Evolutionary conservation across 768 basidiomycete species (phyloP), one percentile per base, ranked within the genome.

Genomic region (Calocybe gangraenosa): DNA sequence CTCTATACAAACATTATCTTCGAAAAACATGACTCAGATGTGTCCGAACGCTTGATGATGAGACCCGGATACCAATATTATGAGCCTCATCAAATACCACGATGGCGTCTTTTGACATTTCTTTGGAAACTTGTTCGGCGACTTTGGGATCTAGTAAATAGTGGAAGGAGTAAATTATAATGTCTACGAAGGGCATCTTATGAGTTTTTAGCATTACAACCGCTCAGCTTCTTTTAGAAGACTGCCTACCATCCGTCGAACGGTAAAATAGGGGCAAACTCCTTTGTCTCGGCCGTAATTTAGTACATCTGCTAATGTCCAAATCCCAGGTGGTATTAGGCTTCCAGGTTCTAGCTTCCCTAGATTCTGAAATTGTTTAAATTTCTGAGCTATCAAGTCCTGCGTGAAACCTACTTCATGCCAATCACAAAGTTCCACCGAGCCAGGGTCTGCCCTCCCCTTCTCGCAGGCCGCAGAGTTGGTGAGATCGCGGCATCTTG

Each of bases 11-110:
- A 99, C 96, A 62, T 99, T 99, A 60, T 99, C 95, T 98, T 40
- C 2, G 9, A 19, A 15, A 20, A 21, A 25, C 37, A 42, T 80
- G 79, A 23, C 45, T 10, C 34, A 17, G 34, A 58, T 33, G 18
- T 39, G 23, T 2, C 18, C 10, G 9, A 19, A 28, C 33, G 19
- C 11, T 20, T 19, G 42, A 25, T 14, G 20, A 52, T n/a, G n/a
- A 11, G 25, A 5, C 11, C 25, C 6, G 11, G 11, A 46, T 55
- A 93, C 94, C 94, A 41, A 99, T 99, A 62, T 99, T 99, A 65
- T 99, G 96, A 13, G 96, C 96, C 61, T 99, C 96, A 58, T 99
- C 96, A 58, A 99, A 99, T 1, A 99, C 96, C 31, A 99, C 93
- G 42, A 99, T 99, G 22, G 92, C 87, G 62, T 99, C 96, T 58